Conservation (phyloP, 2,329 filamentous ascomycete species). For the Paraphaeosphaeria minitans region DNA sequence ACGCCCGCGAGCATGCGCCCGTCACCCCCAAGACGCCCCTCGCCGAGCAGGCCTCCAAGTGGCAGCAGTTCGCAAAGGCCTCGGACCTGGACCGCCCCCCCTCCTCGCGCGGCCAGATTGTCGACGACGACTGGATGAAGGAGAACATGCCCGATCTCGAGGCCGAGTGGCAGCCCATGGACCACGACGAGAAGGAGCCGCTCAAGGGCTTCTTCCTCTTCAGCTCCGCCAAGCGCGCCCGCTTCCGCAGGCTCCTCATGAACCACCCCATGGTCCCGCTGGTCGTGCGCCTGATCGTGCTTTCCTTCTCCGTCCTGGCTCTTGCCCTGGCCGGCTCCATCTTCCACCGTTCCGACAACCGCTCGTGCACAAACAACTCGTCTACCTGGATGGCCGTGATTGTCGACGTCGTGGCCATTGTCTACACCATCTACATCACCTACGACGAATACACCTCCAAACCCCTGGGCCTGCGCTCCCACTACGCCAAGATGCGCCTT, state of each 20-base stretch:
- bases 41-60: slow-evolving; percentile 44
- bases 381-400: slow-evolving; percentile 88
- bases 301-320: slow-evolving; percentile 81
- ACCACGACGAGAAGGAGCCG: slow-evolving; percentile 57
- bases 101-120: slow-evolving; percentile 40
- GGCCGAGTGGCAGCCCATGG: slow-evolving; percentile 60
- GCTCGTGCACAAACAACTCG: slow-evolving; percentile 50
- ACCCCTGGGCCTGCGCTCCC: slow-evolving; percentile 82
- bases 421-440: slow-evolving; percentile 92
- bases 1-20: slow-evolving; percentile 45
- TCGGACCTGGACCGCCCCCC: slow-evolving; percentile 35
- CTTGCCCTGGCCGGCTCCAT: slow-evolving; percentile 80
- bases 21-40: slow-evolving; percentile 43
- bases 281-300: slow-evolving; percentile 78
- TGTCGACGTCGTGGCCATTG: slow-evolving; percentile 84
- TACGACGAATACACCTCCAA: slow-evolving; percentile 96
- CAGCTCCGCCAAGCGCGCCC: slow-evolving; percentile 54
- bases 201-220: slow-evolving; percentile 57
- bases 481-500: slow-evolving; percentile 83
- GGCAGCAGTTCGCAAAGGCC: slow-evolving; percentile 45
- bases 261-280: slow-evolving; percentile 86
- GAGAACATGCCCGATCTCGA: slow-evolving; percentile 55
- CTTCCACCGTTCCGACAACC: slow-evolving; percentile 56
- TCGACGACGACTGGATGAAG: slow-evolving; percentile 54
- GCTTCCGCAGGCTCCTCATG: slow-evolving; percentile 70